These are phyloP conservation scores for Kokia cookei DNA, from an alignment of 441 rosid species.

Conservation along the genomic window DNA sequence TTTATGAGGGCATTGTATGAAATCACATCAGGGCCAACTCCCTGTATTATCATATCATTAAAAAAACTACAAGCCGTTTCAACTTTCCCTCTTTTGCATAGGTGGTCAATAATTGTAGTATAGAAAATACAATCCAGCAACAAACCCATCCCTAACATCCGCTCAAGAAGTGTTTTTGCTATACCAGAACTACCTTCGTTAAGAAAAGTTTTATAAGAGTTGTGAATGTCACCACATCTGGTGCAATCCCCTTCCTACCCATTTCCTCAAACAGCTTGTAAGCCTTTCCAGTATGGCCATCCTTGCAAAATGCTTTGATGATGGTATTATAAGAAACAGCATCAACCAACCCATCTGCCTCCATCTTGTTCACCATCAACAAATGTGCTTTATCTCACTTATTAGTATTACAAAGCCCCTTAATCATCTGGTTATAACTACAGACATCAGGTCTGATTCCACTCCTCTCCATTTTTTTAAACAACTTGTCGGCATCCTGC, in stretches of 20 bases:
- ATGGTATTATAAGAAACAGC: constrained; percentile 80
- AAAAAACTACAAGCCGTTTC: constrained; percentile 53
- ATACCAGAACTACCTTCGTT: constrained; percentile 47
- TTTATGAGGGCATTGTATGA: constrained; percentile 75
- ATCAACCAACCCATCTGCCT: constrained; percentile 58
- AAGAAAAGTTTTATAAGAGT: constrained; percentile 64
- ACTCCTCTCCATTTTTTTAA: constrained; percentile 59
- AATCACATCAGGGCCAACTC: constrained; percentile 62
- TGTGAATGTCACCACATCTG: constrained; percentile 78
- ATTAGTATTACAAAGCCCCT: constrained; percentile 63
- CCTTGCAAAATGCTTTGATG: constrained; percentile 53
- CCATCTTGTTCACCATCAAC: constrained; percentile 59
- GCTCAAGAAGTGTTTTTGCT: constrained; percentile 64
- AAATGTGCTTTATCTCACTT: constrained; percentile 44
- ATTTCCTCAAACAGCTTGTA: constrained; percentile 67
- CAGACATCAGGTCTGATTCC: constrained; percentile 71
- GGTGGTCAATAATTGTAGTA: constrained; percentile 63
- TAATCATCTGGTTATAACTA: constrained; percentile 77
- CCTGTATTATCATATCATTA: constrained; percentile 64
- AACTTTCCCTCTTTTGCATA: constrained; percentile 55
- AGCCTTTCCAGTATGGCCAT: constrained; percentile 42
- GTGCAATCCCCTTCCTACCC: constrained; percentile 50
- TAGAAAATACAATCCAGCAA: constrained; percentile 67
- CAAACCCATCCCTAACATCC: constrained; percentile 54
- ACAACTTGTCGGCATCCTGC: constrained; percentile 57